phyloP scores from a whole-genome alignment of 768 basidiomycete genomes.

The Cystobasidiopsis lactophilus region DNA sequence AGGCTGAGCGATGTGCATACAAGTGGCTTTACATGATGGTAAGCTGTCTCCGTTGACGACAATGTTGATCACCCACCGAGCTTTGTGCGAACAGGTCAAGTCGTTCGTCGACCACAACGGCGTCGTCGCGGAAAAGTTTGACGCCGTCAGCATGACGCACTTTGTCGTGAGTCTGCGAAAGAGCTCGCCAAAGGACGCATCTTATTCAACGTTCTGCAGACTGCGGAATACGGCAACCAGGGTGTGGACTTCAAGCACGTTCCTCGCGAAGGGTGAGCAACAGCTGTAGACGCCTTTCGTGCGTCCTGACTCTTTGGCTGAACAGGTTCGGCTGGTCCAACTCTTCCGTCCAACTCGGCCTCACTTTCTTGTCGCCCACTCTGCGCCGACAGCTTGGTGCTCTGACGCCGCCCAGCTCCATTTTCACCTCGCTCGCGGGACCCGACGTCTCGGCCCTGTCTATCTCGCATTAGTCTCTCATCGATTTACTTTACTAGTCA shows the following conservation, averaged over 20 bases:
- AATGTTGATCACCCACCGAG: too few species aligned
- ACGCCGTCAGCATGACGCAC: conserved; percentile 85
- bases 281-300: conserved; percentile 36
- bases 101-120: conserved; percentile 94
- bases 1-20: conserved; percentile 80
- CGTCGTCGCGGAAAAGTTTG: conserved; percentile 96
- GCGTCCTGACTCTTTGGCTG: neutral
- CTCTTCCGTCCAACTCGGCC: conserved; percentile 47
- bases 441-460: too few species aligned
- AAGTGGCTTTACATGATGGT: conserved; percentile 88
- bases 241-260: conserved; percentile 96
- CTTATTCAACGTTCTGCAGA: neutral
- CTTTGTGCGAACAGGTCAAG: conserved; percentile 40
- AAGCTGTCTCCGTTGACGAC: too few species aligned
- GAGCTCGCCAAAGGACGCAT: conserved; percentile 35
- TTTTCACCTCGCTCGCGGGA: conserved; percentile 12
- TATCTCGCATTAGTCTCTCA: too few species aligned
- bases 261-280: conserved; percentile 90
- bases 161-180: conserved; percentile 94
- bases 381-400: conserved; percentile 90
- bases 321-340: neutral
- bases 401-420: conserved; percentile 72
- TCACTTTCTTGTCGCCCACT: conserved; percentile 74
- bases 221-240: conserved; percentile 13
- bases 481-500: too few species aligned